phyloP scores from a whole-genome alignment of 352 stramenopile genomes.

The Phytophthora pluvialis region DNA sequence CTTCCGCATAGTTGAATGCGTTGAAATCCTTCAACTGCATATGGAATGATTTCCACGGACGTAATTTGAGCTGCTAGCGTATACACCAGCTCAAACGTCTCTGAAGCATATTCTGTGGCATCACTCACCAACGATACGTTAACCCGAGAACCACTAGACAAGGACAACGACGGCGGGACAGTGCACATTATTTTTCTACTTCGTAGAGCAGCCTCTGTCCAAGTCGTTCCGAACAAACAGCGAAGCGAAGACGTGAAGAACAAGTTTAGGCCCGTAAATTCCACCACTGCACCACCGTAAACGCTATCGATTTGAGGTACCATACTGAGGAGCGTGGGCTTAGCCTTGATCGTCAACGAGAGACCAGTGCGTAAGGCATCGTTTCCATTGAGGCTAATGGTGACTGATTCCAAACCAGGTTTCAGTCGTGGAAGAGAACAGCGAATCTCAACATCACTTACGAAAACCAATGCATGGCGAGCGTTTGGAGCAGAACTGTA shows the following conservation, averaged over 20 bases:
- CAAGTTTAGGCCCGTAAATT: slow-evolving; percentile 43
- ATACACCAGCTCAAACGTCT: slow-evolving; percentile 47
- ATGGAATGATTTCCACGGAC: slow-evolving; percentile 26
- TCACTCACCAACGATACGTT: slow-evolving; percentile 39
- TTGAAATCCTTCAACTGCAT: slow-evolving; percentile 11
- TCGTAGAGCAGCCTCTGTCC: slow-evolving; percentile 25
- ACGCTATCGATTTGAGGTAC: slow-evolving; percentile 36
- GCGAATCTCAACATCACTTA: slow-evolving; percentile 27
- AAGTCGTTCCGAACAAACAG: slow-evolving; percentile 45
- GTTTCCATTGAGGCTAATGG: slow-evolving; percentile 43
- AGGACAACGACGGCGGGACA: slow-evolving; percentile 23
- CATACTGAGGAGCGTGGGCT: slow-evolving; percentile 38
- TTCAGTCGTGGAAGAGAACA: slow-evolving; percentile 37
- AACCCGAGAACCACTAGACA: slow-evolving; percentile 11
- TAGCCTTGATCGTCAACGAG: slow-evolving; percentile 26
- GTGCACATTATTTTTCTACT: slow-evolving; percentile 35
- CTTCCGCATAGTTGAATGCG: slow-evolving; percentile 23
- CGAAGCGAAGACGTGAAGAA: slow-evolving; percentile 32
- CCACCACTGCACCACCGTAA: slow-evolving; percentile 39
- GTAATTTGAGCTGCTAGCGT: slow-evolving; percentile 28
- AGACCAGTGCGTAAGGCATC: slow-evolving; percentile 22
- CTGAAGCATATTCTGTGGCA: slow-evolving; percentile 17
- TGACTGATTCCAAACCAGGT: slow-evolving; percentile 26
- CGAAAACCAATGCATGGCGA: slow-evolving; percentile 18
- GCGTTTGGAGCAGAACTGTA: slow-evolving; percentile 17